Evolutionary conservation across 345 rosid genomes (phyloP), one percentile per base, ranked within the genome.

Genomic region (Melastoma malabathricum): DNA sequence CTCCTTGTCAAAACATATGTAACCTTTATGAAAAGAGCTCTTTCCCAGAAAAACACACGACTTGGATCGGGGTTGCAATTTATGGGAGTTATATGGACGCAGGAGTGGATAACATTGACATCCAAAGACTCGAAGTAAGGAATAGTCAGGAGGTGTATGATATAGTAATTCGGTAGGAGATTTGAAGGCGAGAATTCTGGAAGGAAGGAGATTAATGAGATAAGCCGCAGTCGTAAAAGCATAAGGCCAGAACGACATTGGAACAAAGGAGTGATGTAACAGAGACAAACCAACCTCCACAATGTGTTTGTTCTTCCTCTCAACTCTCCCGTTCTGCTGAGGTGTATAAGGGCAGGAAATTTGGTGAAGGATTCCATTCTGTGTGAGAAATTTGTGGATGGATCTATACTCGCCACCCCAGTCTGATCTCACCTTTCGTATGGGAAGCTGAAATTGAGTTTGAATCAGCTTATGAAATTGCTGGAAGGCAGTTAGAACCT

Each of bases 231-330:
- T 23, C 16, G 54, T 41, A 22, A 47, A 1, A 10, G 3, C 10
- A 3, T 53, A 10, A 19, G 3, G 15, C 54, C 15, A 25, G 54
- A 4, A 45, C 47, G 1, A 2, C 2, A 13, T 61, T 20, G 50
- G 45, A 6, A 48, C 5, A 9, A 0, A 6, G 6, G 2, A 16
- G 2, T 38, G 27, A 25, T 54, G 46, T 0, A 44, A 2, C 0
- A 59, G 25, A 5, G 18, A 6, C 3, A 4, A 1, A 14, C 13
- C 13, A 13, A 45, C 23, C 8, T 51, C 38, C 3, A 29, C 10
- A 3, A 51, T 2, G 8, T 59, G 57, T 3, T 4, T 5, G 45
- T 44, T 59, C 51, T 51, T 51, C 3, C 15, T 12, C 45, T 59
- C 3, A 0, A 1, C 22, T 0, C 50, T 34, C 16, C 44, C 13